A percentile compares a stretch with the other conserved stretches of the same genome.
Conservation (phyloP, 1,139 yeast genomes). For the Blastobotrys petasosporus region DNA sequence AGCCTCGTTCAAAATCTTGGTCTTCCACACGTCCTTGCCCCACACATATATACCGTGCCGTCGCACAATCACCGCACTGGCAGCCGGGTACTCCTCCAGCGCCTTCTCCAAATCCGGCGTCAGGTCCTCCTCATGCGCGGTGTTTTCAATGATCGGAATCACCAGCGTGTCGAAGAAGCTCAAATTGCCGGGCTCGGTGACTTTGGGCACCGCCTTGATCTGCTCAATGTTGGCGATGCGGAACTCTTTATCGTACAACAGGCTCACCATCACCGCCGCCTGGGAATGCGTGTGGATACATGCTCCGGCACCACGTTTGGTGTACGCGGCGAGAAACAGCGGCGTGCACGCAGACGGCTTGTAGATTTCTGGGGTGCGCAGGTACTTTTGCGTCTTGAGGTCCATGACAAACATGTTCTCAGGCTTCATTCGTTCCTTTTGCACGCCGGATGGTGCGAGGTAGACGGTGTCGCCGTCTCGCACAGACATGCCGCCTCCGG, state of each 20-base stretch:
- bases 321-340: slow-evolving; percentile 71
- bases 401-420: slow-evolving; percentile 78
- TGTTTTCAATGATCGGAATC: slow-evolving; percentile 87
- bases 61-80: slow-evolving; percentile 84
- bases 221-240: slow-evolving; percentile 79
- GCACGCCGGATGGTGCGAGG: slow-evolving; percentile 93
- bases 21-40: slow-evolving; percentile 92
- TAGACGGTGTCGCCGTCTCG: slow-evolving; percentile 56
- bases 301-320: slow-evolving; percentile 74
- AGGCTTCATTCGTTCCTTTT: slow-evolving; percentile 81
- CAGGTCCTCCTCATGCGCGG: slow-evolving; percentile 82
- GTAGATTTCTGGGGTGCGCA: slow-evolving; percentile 57
- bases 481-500: slow-evolving; percentile 92
- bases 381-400: slow-evolving; percentile 45
- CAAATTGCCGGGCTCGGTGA: slow-evolving; percentile 61
- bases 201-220: slow-evolving; percentile 82
- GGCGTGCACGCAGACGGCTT: slow-evolving; percentile 96
- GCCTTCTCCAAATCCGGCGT: slow-evolving; percentile 58
- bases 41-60: slow-evolving; percentile 94
- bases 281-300: slow-evolving; percentile 95
- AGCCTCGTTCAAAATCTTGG: slow-evolving; percentile 88
- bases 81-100: slow-evolving; percentile 59
- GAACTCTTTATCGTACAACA: slow-evolving; percentile 66
- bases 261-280: slow-evolving; percentile 71
- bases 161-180: slow-evolving; percentile 67